Conservation (phyloP, 192 early-diverging fungal species). For the Rhizophagus sp. region DNA sequence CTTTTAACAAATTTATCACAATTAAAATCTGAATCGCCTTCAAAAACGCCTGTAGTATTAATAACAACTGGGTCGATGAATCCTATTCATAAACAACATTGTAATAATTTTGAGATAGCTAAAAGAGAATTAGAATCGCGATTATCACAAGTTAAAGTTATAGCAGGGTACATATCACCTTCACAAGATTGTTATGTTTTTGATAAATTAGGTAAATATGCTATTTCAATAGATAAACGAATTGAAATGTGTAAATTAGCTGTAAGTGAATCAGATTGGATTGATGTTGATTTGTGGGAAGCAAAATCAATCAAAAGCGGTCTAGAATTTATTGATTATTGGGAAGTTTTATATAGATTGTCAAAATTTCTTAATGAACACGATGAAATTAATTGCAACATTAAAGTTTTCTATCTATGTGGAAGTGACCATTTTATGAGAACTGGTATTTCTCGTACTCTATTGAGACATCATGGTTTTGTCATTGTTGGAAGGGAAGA, state of each 20-base stretch:
- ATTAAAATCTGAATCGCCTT: too few relatives aligned
- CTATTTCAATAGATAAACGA: conserved; percentile 33
- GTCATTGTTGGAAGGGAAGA: too few relatives aligned
- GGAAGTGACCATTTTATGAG: conserved; percentile 41
- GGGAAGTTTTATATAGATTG: conserved; percentile 36
- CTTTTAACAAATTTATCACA: too few relatives aligned
- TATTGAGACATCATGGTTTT: too few relatives aligned
- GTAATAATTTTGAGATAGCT: neutral
- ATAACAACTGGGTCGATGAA: too few relatives aligned
- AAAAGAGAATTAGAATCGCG: neutral
- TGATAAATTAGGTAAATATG: conserved; percentile 35
- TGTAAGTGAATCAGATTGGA: conserved; percentile 39
- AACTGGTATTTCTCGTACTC: conserved; percentile 27
- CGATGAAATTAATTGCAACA: conserved; percentile 35
- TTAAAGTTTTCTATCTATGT: conserved; percentile 45
- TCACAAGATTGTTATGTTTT: conserved; percentile 42
- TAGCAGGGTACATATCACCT: conserved; percentile 43
- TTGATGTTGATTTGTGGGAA: conserved; percentile 45
- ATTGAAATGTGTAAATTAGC: conserved; percentile 38
- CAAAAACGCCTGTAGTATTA: too few relatives aligned
- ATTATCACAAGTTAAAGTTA: conserved; percentile 11
- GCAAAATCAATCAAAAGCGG: conserved; percentile 21
- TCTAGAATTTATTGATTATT: conserved; percentile 33
- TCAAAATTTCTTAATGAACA: conserved; percentile 35
- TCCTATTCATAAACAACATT: neutral